Evolutionary conservation across 2,329 filamentous ascomycete genomes (phyloP), one percentile per base, ranked within the genome.

Genomic region (Capronia epimyces): DNA sequence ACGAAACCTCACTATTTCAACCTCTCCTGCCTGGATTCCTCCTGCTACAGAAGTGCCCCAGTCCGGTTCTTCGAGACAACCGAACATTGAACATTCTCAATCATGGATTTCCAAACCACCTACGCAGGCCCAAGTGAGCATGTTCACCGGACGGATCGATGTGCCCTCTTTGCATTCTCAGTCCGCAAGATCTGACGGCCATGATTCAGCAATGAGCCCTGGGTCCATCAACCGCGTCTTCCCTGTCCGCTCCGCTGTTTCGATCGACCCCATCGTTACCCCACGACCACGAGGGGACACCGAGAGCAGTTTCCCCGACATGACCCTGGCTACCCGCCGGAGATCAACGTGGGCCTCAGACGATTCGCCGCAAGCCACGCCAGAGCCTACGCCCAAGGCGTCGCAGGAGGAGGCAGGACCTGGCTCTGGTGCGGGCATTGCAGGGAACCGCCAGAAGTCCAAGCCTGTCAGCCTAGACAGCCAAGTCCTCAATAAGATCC

Each of bases 161-260:
- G 37, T 7, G 20, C 47, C 47, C 3, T 13, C 39, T 43, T 51
- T 51, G 13, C 48, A 44, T 16, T 13, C 39, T 31, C 20, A 15
- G 5, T 47, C 51, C 6, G 37, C 31, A 16, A 49, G 18, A 4
- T 53, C 55, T n/a, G 40, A 54, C 27, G 52, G 45, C 27, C 18
- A 32, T 18, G 25, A 22, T n/a, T 22, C 37, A 2, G 31, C 52
- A 10, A 46, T 68, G 12, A 63, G 64, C 39, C 62, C 60, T 9
- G 63, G 64, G 4, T 61, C 62, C 2, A 59, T 70, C 41, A 77
- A 90, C 62, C 78, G 85, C 48, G 84, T 91, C 3, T 91, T 87
- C 50, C 87, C 87, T n/a, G 86, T 91, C 25, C 80, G 86, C 43
- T 89, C 86, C n/a, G 83, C 87, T 37, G 75, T 91, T 20, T 86